Percentiles rank a stretch among this genome's conserved stretches.
Conservation (phyloP, 768 basidiomycete genomes). For the Mycena galericulata region DNA sequence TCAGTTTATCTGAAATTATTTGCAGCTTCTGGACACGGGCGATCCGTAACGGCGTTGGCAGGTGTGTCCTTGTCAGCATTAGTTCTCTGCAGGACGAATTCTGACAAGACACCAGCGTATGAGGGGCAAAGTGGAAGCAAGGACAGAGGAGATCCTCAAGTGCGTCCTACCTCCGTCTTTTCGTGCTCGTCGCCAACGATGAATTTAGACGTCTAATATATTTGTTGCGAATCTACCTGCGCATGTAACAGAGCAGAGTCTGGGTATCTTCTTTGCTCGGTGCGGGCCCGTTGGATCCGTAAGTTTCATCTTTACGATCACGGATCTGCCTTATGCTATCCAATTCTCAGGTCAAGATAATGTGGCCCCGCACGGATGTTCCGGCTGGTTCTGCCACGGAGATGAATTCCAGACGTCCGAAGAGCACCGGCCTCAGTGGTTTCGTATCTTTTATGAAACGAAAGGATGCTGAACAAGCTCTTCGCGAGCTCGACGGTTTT, state of each 20-base stretch:
- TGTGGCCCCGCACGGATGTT: conserved; percentile 96
- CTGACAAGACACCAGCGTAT: conserved; percentile 64
- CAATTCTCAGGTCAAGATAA: conserved; percentile 85
- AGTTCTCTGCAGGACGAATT: not conserved
- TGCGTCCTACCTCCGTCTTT: conserved; percentile 45
- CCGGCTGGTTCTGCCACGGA: conserved; percentile 77
- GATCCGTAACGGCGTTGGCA: conserved; percentile 92
- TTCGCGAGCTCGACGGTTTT: conserved; percentile 91
- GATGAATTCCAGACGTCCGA: conserved; percentile 78
- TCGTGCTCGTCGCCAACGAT: conserved; percentile 11
- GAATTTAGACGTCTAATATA: conserved; percentile 86
- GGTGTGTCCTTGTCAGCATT: conserved; percentile 61
- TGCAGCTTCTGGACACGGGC: conserved; percentile 67
- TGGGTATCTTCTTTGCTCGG: conserved; percentile 93
- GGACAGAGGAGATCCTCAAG: conserved; percentile 90
- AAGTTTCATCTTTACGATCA: conserved; percentile 39
- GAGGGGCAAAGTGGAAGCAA: conserved; percentile 92
- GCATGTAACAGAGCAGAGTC: conserved; percentile 84
- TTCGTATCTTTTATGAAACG: conserved; percentile 98
- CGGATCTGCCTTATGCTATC: not conserved
- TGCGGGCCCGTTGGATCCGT: conserved; percentile 95
- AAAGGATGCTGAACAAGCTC: conserved; percentile 88
- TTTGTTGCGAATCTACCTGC: conserved; percentile 95
- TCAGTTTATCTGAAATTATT: conserved; percentile 2
- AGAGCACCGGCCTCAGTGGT: conserved; percentile 87